Evolutionary conservation across 306 rosid genomes (phyloP), one percentile per base, ranked within the genome.

Genomic region (Acacia acuminata): DNA sequence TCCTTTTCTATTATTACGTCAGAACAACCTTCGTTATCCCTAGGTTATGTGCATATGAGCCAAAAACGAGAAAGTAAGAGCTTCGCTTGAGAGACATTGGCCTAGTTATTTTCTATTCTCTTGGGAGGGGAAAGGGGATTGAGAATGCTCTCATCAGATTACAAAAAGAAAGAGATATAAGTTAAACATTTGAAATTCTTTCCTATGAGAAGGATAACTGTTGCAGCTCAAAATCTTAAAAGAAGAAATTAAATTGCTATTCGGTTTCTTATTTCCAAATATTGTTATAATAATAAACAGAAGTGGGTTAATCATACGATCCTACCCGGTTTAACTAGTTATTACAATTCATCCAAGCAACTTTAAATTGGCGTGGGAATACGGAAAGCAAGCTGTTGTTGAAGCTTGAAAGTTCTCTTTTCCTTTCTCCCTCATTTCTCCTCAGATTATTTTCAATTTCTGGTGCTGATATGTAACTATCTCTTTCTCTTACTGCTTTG

Each of bases 401-500:
- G 76, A 68, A 58, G 67, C 82, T 24, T 69, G 25, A 19, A 77
- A 38, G 44, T 42, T 43, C 32, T n/a, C 34, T 70, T 43, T 70
- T 17, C 65, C 44, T 56, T 25, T 20, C 61, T 15, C 24, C 55
- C 36, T 65, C 30, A 51, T 73, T 74, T n/a, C 38, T 22, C 17
- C 55, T 44, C 30, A 5, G 55, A 30, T 4, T 36, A 8, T 69
- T 69, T 68, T 20, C 27, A 20, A 38, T 12, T 78, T 58, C 45
- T 45, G 56, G 10, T 77, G 83, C 36, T 73, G 84, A 45, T 32
- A 63, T 78, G 9, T 69, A 32, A 40, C 71, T 24, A 14, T 44
- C 38, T 44, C 3, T 47, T 44, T 77, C 60, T 64, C 15, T 38
- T 47, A 45, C 44, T 60, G 67, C 47, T 53, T 34, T 7, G 47